A percentile compares a stretch with the other conserved stretches of the same genome.
These are phyloP conservation scores for Paecilomyces sp. DNA, from an alignment of 2,329 filamentous ascomycete species.

Conservation along the genomic window DNA sequence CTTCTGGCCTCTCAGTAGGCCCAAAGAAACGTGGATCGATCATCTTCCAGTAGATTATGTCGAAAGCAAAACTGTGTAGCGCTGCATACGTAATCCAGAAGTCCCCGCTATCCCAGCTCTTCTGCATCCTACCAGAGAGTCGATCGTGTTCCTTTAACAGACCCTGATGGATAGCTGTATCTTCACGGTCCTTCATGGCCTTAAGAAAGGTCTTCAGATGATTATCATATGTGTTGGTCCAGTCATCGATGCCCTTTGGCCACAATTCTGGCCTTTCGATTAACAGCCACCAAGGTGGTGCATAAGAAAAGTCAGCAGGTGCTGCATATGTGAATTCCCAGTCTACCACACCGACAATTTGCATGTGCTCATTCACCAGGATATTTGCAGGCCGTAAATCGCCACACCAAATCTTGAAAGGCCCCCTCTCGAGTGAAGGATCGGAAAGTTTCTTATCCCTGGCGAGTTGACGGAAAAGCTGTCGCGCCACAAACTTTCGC, in stretches of 20 bases:
- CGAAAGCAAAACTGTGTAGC: conserved; percentile 10
- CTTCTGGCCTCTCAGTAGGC: no score
- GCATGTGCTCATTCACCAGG: neutral
- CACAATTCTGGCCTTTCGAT: conserved; percentile 16
- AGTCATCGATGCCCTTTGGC: conserved; percentile 11
- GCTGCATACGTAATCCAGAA: conserved; percentile 13
- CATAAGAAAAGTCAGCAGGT: conserved; percentile 12
- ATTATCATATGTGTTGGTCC: conserved; percentile 8
- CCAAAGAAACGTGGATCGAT: neutral
- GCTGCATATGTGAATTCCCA: conserved; percentile 19
- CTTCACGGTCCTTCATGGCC: conserved; percentile 7
- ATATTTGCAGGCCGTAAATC: neutral
- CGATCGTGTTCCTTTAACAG: conserved; percentile 5
- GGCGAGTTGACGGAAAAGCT: neutral
- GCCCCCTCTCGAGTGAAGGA: neutral
- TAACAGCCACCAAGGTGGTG: conserved; percentile 17
- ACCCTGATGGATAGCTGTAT: conserved; percentile 5
- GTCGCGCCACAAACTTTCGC: neutral
- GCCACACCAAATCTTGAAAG: neutral
- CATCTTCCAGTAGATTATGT: conserved; percentile 3
- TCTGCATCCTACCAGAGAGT: conserved; percentile 11
- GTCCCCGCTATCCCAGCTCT: conserved; percentile 13
- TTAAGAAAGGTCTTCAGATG: conserved; percentile 11
- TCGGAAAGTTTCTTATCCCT: neutral
- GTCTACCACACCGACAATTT: conserved; percentile 12